Evolutionary conservation across 2,329 filamentous ascomycete species (phyloP).

Genomic region (Claviceps sp.): DNA sequence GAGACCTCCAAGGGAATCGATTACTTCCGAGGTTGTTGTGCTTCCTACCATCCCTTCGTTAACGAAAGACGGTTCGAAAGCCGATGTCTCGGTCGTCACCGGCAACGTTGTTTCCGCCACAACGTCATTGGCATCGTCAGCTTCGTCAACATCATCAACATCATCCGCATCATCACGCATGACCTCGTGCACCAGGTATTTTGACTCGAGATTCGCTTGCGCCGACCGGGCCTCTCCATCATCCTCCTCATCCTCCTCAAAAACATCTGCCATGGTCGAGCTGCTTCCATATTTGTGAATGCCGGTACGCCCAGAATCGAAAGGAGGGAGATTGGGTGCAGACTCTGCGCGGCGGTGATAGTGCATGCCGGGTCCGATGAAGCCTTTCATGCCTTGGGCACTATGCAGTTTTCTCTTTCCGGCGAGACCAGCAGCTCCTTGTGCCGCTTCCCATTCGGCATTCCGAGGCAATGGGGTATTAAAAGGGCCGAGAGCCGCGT

Average conservation of each 20-base stretch:
- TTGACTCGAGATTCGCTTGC: not conserved
- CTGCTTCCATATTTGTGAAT: constrained; percentile 51
- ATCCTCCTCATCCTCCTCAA: constrained; percentile 69
- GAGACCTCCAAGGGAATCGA: constrained; percentile 16
- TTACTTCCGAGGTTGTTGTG: constrained; percentile 9
- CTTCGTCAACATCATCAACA: constrained; percentile 19
- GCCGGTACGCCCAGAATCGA: constrained; percentile 46
- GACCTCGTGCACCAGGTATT: not conserved
- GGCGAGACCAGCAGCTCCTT: constrained; percentile 39
- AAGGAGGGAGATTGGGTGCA: constrained; percentile 65
- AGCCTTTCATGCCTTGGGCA: constrained; percentile 56
- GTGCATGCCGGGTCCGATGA: constrained; percentile 55
- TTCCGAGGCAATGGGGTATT: constrained; percentile 60
- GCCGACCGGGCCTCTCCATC: constrained; percentile 39
- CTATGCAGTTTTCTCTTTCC: constrained; percentile 61
- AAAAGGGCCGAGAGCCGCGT: constrained; percentile 85
- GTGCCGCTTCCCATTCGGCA: constrained; percentile 53
- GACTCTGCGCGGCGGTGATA: constrained; percentile 70
- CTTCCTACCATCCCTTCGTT: not conserved
- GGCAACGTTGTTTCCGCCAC: constrained; percentile 24
- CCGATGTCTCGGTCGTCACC: constrained; percentile 9
- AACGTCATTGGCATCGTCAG: constrained; percentile 27
- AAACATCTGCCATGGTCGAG: constrained; percentile 73
- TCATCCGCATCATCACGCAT: constrained; percentile 23
- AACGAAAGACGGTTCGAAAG: not conserved